Conservation (phyloP, 2,329 filamentous ascomycete species). For the Sporothrix brasiliensis region DNA sequence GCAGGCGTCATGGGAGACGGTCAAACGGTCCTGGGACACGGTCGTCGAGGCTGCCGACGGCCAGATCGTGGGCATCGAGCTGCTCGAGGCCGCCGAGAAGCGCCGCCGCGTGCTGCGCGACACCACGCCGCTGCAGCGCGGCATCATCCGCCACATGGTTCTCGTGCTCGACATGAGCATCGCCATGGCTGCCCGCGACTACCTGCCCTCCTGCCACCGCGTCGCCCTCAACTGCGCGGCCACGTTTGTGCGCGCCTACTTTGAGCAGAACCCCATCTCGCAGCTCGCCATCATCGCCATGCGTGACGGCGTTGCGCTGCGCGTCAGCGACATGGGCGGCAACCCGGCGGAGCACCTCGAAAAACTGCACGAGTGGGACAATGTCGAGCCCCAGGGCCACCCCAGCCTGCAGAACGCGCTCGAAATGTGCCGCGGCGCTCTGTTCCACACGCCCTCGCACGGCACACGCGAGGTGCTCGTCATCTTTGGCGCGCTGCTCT, state of each 20-base stretch:
- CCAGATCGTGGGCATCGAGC: conserved; percentile 72
- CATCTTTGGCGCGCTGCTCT: conserved; percentile 86
- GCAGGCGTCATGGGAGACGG: conserved; percentile 66
- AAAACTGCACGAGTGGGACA: conserved; percentile 68
- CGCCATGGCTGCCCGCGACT: conserved; percentile 93
- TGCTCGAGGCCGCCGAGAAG: conserved; percentile 82
- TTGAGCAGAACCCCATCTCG: conserved; percentile 97
- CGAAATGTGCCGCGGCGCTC: conserved; percentile 87
- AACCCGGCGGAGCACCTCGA: conserved; percentile 88
- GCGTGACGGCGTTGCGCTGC: conserved; percentile 84
- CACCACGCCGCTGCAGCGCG: conserved; percentile 91
- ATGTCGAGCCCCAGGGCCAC: conserved; percentile 70
- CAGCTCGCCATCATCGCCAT: conserved; percentile 92
- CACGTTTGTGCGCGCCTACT: conserved; percentile 90
- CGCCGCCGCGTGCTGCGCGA: conserved; percentile 80
- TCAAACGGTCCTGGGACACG: conserved; percentile 70
- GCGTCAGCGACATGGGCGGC: conserved; percentile 86
- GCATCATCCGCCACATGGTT: conserved; percentile 95
- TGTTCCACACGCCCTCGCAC: conserved; percentile 92
- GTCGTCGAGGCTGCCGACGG: conserved; percentile 80
- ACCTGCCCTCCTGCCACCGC: conserved; percentile 83
- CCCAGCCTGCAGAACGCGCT: conserved; percentile 91
- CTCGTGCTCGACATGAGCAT: conserved; percentile 89
- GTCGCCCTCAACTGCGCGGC: conserved; percentile 80
- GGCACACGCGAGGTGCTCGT: conserved; percentile 92